Conservation (phyloP, 805 yeast genomes). For the Schizosaccharomyces cryophilus region DNA sequence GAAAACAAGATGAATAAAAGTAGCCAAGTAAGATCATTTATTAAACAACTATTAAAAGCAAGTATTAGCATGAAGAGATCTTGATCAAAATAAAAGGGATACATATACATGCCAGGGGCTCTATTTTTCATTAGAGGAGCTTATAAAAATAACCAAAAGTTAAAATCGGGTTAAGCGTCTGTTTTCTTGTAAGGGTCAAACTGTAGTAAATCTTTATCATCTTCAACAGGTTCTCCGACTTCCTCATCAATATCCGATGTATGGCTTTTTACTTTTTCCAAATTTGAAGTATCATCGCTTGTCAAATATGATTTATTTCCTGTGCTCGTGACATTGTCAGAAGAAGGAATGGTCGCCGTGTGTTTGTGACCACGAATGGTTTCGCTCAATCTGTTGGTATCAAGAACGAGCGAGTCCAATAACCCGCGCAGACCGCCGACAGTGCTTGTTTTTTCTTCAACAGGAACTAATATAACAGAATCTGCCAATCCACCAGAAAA, state of each 20-base stretch:
- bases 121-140: neutral
- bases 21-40: too few species aligned
- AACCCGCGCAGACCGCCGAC: slow-evolving; percentile 38
- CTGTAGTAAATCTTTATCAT: slow-evolving; percentile 24
- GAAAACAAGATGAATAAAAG: too few species aligned
- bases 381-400: slow-evolving; percentile 74
- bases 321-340: neutral
- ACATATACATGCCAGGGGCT: neutral
- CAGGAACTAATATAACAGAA: slow-evolving; percentile 8
- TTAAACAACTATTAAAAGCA: too few species aligned
- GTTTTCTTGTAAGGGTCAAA: neutral
- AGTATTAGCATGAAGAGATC: too few species aligned
- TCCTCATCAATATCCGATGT: slow-evolving; percentile 9
- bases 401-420: slow-evolving; percentile 76
- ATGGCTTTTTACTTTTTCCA: neutral
- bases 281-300: neutral
- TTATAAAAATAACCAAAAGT: neutral
- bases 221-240: slow-evolving; percentile 13
- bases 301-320: neutral
- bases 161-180: neutral
- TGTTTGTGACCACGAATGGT: neutral
- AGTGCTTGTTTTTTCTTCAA: slow-evolving; percentile 4
- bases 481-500: slow-evolving; percentile 25
- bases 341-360: neutral
- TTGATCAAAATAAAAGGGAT: neutral